Evolutionary conservation across 352 stramenopile species (phyloP), one percentile per base, ranked within the genome.

Genomic region (Sclerospora graminicola): DNA sequence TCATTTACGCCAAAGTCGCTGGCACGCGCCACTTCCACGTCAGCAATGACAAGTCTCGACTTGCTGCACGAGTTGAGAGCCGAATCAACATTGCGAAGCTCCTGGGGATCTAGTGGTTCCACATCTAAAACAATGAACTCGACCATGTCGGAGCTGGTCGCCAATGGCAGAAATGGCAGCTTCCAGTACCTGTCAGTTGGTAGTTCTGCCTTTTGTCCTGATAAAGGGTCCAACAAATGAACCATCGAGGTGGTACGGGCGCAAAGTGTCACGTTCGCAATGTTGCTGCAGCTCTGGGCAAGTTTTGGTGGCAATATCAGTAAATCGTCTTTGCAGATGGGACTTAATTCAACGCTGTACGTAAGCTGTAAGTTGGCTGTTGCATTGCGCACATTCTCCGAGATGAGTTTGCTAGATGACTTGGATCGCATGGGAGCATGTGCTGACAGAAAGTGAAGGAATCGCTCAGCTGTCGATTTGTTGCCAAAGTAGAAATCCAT

Each of bases 1-100:
- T 90, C 78, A 51, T 88, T 90, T 28, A 82, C 72, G 20, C 78
- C 78, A 58, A 90, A 86, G 49, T 90, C 78, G 36, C 63, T 75
- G 15, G 46, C 67, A 9, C 73, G 68, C 33, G 73, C 72, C 27
- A 90, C 66, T 42, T 87, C 75, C 28, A 90, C 60, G 36, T 86
- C 69, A 3, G 73, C 75, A 30, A 88, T 41, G 5, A 71, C 55
- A 23, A 78, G 66, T 45, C 61, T 70, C 20, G 29, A 48, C 20
- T 43, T 48, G 16, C 19, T 34, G 7, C 19, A 23, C 0, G 37
- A 52, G 19, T 11, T 26, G 3, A 51, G 5, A 7, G 26, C 35
- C 13, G 57, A 41, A 2, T 35, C 51, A 10, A 45, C 36, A 9
- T 55, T 38, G 21, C 58, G 55, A 27, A 64, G 14, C 5, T 66